A percentile compares a stretch with the other conserved stretches of the same genome.
phyloP scores from a whole-genome alignment of 129 eudicot species.

The Chrysanthemum seticuspe region DNA sequence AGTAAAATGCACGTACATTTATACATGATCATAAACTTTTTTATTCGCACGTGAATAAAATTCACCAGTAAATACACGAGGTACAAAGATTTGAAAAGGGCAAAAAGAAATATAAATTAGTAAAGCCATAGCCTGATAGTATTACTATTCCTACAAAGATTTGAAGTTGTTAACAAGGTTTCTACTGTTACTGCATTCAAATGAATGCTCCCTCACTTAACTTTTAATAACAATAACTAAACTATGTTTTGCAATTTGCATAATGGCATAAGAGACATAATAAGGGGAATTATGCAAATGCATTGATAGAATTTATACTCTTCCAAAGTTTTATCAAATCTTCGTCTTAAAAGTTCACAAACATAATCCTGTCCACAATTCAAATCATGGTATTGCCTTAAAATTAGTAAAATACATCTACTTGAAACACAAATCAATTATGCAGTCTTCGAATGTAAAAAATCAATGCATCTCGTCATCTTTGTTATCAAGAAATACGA shows the following conservation, averaged over 20 bases:
- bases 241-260: neutral
- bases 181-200: neutral
- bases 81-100: neutral
- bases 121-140: too few relatives aligned
- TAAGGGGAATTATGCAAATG: neutral
- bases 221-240: neutral
- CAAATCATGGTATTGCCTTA: neutral
- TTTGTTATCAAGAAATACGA: neutral
- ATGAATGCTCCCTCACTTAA: neutral
- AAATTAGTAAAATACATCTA: neutral
- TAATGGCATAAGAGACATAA: neutral
- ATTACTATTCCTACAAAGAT: too few relatives aligned
- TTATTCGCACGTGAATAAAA: too few relatives aligned
- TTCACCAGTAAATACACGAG: too few relatives aligned
- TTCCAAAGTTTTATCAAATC: neutral
- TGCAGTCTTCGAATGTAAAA: neutral
- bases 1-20: too few relatives aligned
- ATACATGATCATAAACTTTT: too few relatives aligned
- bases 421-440: neutral
- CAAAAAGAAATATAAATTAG: too few relatives aligned
- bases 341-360: constrained; percentile 14
- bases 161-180: too few relatives aligned
- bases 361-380: constrained; percentile 7
- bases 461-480: neutral
- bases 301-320: constrained; percentile 1